Evolutionary conservation across 2,329 filamentous ascomycete species (phyloP).

Genomic region (Scorias spongiosa): DNA sequence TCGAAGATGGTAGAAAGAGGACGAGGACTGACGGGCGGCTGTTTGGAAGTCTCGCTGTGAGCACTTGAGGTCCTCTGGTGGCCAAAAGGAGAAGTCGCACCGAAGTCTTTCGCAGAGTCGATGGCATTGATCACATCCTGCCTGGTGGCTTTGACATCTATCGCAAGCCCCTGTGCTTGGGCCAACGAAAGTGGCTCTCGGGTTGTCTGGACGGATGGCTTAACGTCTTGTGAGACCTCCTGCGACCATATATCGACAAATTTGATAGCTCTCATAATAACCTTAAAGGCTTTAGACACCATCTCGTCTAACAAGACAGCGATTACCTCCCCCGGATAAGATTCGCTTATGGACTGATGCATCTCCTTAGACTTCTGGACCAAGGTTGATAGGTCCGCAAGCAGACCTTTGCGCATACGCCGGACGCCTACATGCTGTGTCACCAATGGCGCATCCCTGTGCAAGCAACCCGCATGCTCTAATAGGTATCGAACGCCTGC

Average conservation of each 20-base stretch:
- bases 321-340: slow-evolving; percentile 39
- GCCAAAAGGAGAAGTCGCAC: not conserved
- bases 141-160: slow-evolving; percentile 4
- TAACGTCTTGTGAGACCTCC: slow-evolving; percentile 7
- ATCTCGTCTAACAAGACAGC: slow-evolving; percentile 81
- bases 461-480: slow-evolving; percentile 77
- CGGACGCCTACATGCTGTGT: slow-evolving; percentile 62
- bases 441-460: slow-evolving; percentile 61
- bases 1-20: slow-evolving; percentile 1
- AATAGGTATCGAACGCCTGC: slow-evolving; percentile 81
- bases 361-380: slow-evolving; percentile 80
- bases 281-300: slow-evolving; percentile 83
- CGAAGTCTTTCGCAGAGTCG: slow-evolving; percentile 10
- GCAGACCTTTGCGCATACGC: slow-evolving; percentile 66
- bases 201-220: not conserved
- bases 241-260: slow-evolving; percentile 71
- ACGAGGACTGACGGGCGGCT: not conserved
- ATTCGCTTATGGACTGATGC: slow-evolving; percentile 52
- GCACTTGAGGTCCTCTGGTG: not conserved
- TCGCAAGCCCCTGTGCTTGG: slow-evolving; percentile 1
- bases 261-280: slow-evolving; percentile 77
- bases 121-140: slow-evolving; percentile 3
- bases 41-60: not conserved
- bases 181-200: not conserved
- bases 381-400: slow-evolving; percentile 77